Percentiles rank a stretch among this genome's conserved stretches.
Evolutionary conservation across 106 monocot genomes (phyloP).

Genomic region (Dendrobium nobile): DNA sequence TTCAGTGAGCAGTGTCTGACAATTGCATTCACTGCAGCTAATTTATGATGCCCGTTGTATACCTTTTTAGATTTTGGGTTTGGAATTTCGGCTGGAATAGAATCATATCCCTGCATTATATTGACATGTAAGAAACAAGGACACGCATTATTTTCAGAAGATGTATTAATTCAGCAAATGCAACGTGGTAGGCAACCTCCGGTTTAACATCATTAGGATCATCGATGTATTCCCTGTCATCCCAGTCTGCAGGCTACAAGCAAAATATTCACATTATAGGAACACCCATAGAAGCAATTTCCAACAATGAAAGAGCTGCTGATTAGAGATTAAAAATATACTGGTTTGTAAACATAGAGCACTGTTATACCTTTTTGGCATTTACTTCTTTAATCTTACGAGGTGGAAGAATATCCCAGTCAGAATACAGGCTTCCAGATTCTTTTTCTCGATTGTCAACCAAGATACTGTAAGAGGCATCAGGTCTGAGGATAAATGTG

Average conservation of each 20-base stretch:
- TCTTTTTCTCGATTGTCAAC: conserved; percentile 98
- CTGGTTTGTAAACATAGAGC: not conserved
- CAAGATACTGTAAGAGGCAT: conserved; percentile 80
- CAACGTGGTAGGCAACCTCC: conserved; percentile 39
- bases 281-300: not conserved
- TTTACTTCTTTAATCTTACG: conserved; percentile 75
- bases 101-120: conserved; percentile 80
- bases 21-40: not conserved
- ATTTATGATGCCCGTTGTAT: not conserved
- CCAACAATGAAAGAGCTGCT: not conserved
- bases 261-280: conserved; percentile 8
- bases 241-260: conserved; percentile 88
- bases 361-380: conserved; percentile 71
- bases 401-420: conserved; percentile 98
- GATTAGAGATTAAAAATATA: not conserved
- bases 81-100: conserved; percentile 80
- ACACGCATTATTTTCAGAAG: not conserved
- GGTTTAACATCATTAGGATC: conserved; percentile 88
- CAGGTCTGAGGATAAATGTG: conserved; percentile 91
- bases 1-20: not conserved
- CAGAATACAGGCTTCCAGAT: conserved; percentile 93
- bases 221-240: conserved; percentile 82
- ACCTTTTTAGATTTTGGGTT: conserved; percentile 91
- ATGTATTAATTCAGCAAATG: conserved; percentile 1
- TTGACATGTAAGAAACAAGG: conserved; percentile 15